These are phyloP conservation scores for Rhizopogon vesiculosus DNA, from an alignment of 768 basidiomycete genomes.

Conservation along the genomic window DNA sequence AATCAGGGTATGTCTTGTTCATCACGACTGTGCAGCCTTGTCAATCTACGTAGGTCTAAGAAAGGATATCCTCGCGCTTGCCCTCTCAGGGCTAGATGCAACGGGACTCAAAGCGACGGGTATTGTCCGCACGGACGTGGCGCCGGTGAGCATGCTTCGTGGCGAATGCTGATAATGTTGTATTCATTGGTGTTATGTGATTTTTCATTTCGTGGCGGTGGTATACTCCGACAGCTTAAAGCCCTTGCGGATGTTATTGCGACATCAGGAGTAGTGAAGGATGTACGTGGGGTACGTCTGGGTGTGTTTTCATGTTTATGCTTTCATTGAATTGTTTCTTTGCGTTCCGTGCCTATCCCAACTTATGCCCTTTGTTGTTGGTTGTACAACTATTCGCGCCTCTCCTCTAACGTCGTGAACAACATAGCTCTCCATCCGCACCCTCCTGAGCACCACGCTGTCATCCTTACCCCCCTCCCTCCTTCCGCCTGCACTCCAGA, in stretches of 20 bases:
- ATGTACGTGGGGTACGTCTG: neutral
- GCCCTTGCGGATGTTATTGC: slow-evolving; percentile 25
- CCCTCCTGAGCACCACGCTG: slow-evolving; percentile 49
- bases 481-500: slow-evolving; percentile 23
- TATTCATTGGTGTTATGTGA: neutral
- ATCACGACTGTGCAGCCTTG: no score
- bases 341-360: slow-evolving; percentile 3
- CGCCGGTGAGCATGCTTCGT: slow-evolving; percentile 37
- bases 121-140: slow-evolving; percentile 53
- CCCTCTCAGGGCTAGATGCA: slow-evolving; percentile 30
- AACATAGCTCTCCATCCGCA: slow-evolving; percentile 46
- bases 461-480: slow-evolving; percentile 42
- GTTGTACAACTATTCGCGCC: neutral
- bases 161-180: neutral
- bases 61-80: slow-evolving; percentile 48
- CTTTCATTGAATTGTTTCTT: neutral
- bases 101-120: slow-evolving; percentile 47
- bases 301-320: no score
- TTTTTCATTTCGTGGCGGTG: slow-evolving; percentile 23
- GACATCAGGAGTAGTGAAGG: neutral
- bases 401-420: neutral
- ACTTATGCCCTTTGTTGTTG: neutral
- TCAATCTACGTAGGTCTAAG: slow-evolving; percentile 11
- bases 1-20: neutral
- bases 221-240: slow-evolving; percentile 23